Conservation (phyloP, 2,329 filamentous ascomycete genomes). For the Diplodia scrobiculata region DNA sequence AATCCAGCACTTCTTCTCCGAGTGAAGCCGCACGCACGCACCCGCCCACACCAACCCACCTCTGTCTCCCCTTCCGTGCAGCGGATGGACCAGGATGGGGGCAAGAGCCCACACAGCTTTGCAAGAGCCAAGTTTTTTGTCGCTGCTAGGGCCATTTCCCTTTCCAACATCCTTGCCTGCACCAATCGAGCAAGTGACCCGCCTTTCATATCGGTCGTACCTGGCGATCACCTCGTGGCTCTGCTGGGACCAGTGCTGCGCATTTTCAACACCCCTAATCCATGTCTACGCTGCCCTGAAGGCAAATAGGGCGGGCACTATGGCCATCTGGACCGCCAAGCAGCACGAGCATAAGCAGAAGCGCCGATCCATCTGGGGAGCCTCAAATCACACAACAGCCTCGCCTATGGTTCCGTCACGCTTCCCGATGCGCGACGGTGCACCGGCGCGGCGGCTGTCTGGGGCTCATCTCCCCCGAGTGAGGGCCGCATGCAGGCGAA, state of each 20-base stretch:
- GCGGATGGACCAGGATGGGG: slow-evolving; percentile 13
- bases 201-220: slow-evolving; percentile 28
- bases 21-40: slow-evolving; percentile 21
- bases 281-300: slow-evolving; percentile 22
- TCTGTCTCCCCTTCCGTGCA: slow-evolving; percentile 13
- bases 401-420: slow-evolving; percentile 7
- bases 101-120: slow-evolving; percentile 8
- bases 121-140: slow-evolving; percentile 21
- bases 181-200: slow-evolving; percentile 19
- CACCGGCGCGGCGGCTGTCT: slow-evolving; percentile 18
- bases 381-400: slow-evolving; percentile 17
- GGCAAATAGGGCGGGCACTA: slow-evolving; percentile 9
- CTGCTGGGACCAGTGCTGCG: slow-evolving; percentile 15
- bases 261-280: slow-evolving; percentile 9
- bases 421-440: background rate
- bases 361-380: slow-evolving; percentile 24
- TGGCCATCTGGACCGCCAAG: slow-evolving; percentile 11
- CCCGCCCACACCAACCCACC: slow-evolving; percentile 4
- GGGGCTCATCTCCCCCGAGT: slow-evolving; percentile 12
- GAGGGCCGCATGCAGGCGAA: slow-evolving; percentile 1
- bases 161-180: slow-evolving; percentile 6
- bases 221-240: slow-evolving; percentile 30
- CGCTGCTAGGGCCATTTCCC: slow-evolving; percentile 9
- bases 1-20: slow-evolving; percentile 14
- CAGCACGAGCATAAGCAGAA: slow-evolving; percentile 13